Conservation (phyloP, 2,329 filamentous ascomycete genomes). For the Colletotrichum zoysiae region DNA sequence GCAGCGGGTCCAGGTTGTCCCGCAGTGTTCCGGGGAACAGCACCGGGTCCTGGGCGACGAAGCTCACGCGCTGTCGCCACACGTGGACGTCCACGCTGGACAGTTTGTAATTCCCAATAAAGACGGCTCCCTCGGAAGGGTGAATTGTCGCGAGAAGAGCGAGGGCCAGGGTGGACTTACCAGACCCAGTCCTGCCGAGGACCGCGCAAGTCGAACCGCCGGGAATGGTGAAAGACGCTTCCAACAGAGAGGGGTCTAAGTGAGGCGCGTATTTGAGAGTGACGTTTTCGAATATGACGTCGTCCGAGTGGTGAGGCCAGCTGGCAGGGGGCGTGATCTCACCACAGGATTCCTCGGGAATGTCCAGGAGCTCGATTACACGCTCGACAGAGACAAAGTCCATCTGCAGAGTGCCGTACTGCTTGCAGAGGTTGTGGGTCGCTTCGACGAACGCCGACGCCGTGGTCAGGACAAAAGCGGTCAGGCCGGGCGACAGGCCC, state of each 20-base stretch:
- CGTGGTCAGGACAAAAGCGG: constrained; percentile 85
- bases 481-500: constrained; percentile 80
- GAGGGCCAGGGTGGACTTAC: constrained; percentile 82
- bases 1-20: constrained; percentile 77
- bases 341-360: constrained; percentile 81
- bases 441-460: constrained; percentile 76
- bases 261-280: constrained; percentile 84
- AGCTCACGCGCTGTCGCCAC: constrained; percentile 69
- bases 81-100: constrained; percentile 65
- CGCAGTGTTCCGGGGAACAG: constrained; percentile 70
- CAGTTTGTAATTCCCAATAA: constrained; percentile 67
- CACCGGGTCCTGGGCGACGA: constrained; percentile 74
- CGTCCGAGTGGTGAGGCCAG: constrained; percentile 81
- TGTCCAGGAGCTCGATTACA: constrained; percentile 82
- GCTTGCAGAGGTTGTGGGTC: constrained; percentile 80
- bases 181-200: constrained; percentile 86
- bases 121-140: constrained; percentile 63
- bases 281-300: constrained; percentile 81
- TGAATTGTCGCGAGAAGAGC: constrained; percentile 69
- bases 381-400: constrained; percentile 92
- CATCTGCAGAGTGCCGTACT: constrained; percentile 89
- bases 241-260: constrained; percentile 77
- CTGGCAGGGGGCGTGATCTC: constrained; percentile 76
- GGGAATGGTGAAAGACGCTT: constrained; percentile 80
- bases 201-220: constrained; percentile 73